These are phyloP conservation scores for Zizania latifolia DNA, from an alignment of 176 grass and related monocot genomes.

Conservation along the genomic window DNA sequence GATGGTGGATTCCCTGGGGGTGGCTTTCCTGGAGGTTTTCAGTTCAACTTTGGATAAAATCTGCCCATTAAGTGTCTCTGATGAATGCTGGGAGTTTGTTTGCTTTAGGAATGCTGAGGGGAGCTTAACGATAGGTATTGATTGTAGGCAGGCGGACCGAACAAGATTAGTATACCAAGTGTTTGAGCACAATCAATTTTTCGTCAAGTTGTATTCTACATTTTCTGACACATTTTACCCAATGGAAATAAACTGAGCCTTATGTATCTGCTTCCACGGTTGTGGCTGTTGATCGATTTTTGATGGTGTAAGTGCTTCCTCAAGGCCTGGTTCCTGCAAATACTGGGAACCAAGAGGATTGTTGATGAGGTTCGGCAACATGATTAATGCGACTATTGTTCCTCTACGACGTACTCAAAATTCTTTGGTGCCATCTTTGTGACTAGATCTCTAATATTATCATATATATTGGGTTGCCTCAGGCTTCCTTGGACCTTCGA, in stretches of 20 bases:
- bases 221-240: neutral
- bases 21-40: conserved; percentile 61
- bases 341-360: no score
- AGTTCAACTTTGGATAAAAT: conserved; percentile 50
- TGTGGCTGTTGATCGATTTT: no score
- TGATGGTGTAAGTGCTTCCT: no score
- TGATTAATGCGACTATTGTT: no score
- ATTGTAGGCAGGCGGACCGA: conserved; percentile 3
- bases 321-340: no score
- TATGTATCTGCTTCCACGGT: neutral
- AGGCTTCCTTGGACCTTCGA: no score
- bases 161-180: neutral
- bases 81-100: neutral
- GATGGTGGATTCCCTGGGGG: conserved; percentile 71
- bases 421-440: no score
- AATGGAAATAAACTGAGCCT: neutral
- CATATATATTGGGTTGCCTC: no score
- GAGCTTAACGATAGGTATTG: conserved; percentile 2
- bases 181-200: conserved; percentile 1
- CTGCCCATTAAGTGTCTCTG: no score
- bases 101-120: conserved; percentile 17
- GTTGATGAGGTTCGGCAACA: no score
- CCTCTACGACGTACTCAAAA: no score
- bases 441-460: no score
- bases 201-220: neutral